Percentiles rank a stretch among this genome's conserved stretches.
Conservation (phyloP, 2,329 filamentous ascomycete species). For the Elsinoe ampelina region DNA sequence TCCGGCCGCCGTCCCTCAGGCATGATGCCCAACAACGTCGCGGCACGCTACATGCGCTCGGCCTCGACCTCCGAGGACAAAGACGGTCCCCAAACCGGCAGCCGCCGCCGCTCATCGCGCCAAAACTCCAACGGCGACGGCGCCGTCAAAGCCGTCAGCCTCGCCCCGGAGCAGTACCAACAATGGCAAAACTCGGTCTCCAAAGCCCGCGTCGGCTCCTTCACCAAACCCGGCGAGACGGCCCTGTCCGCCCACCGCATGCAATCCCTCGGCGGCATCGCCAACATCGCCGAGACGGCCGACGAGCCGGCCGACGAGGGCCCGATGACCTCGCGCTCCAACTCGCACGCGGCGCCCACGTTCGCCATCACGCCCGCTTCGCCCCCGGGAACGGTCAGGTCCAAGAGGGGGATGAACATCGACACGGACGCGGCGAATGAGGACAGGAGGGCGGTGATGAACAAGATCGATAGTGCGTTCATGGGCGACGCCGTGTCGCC, state of each 20-base stretch:
- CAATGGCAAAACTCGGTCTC: conserved; percentile 9
- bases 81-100: background rate
- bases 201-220: background rate
- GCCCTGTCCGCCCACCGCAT: background rate
- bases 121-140: background rate
- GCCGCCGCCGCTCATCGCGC: conserved; percentile 4
- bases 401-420: background rate
- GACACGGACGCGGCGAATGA: background rate
- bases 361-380: conserved; percentile 2
- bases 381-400: background rate
- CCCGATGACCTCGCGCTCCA: background rate
- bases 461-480: background rate
- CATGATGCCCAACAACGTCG: conserved; percentile 10
- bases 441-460: background rate
- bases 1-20: conserved; percentile 7
- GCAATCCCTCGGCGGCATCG: conserved; percentile 10
- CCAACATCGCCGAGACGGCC: background rate
- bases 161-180: conserved; percentile 4
- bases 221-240: conserved; percentile 9
- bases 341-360: background rate
- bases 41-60: conserved; percentile 10
- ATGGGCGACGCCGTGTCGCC: conserved; percentile 1
- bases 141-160: conserved; percentile 1
- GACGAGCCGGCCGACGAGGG: background rate
- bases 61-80: conserved; percentile 4